Evolutionary conservation across 768 basidiomycete species (phyloP).

Genomic region (Lactarius trivialis): DNA sequence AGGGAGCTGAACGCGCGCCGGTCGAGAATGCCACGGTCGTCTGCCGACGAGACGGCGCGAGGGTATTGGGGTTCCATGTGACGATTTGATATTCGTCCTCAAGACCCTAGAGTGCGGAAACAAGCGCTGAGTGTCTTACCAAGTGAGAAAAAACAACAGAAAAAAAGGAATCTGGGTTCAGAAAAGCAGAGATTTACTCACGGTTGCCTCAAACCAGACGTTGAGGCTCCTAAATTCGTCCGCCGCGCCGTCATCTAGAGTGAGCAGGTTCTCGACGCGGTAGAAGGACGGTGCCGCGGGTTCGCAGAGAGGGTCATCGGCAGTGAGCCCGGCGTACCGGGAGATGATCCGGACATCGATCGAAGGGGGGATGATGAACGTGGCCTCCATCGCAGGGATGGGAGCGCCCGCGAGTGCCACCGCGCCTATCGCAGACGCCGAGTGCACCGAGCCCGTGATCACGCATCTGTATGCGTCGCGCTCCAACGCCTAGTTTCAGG

Average conservation of each 20-base stretch:
- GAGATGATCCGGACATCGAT: conserved; percentile 11
- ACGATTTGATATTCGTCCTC: conserved; percentile 6
- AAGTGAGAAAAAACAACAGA: not conserved
- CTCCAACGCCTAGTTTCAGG: conserved; percentile 5
- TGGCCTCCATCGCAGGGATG: not conserved
- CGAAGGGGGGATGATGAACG: conserved; percentile 10
- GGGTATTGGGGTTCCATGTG: conserved; percentile 11
- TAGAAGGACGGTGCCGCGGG: not conserved
- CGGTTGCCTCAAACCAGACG: conserved; percentile 32
- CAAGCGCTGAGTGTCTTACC: not conserved
- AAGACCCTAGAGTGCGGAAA: not conserved
- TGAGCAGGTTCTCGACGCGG: conserved; percentile 16
- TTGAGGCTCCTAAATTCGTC: conserved; percentile 28
- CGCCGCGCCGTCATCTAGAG: conserved; percentile 2
- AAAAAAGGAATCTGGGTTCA: not conserved
- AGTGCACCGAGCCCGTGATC: conserved; percentile 5
- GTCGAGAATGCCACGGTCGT: conserved; percentile 29
- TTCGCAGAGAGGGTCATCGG: conserved; percentile 12
- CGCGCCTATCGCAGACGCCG: not conserved
- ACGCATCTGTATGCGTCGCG: conserved; percentile 12
- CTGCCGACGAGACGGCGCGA: not conserved
- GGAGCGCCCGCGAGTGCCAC: not conserved
- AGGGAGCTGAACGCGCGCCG: conserved; percentile 29
- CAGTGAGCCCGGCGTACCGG: conserved; percentile 11
- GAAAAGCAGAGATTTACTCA: conserved; percentile 12